Conservation (phyloP, 331 rosid genomes). For the Telfairia occidentalis region DNA sequence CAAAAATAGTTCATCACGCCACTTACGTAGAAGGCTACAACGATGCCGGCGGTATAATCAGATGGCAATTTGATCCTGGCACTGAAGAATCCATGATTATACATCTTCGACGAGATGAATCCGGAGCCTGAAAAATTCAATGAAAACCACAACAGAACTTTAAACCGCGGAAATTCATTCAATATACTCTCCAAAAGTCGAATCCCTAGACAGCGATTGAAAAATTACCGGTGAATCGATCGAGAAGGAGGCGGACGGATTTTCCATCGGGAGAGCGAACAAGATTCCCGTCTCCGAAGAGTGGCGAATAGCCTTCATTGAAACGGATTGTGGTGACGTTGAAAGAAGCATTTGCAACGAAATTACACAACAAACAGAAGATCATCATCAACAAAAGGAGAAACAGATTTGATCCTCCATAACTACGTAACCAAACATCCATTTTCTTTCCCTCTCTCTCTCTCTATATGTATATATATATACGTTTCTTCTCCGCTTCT, state of each 20-base stretch:
- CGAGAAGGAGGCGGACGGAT: constrained; percentile 76
- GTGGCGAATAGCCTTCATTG: constrained; percentile 44
- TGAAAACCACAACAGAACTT: neutral
- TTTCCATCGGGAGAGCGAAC: constrained; percentile 70
- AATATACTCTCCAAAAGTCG: neutral
- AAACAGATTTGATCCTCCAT: constrained; percentile 14
- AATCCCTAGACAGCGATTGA: too few relatives aligned
- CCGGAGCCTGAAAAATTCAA: constrained; percentile 53
- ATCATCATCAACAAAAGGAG: constrained; percentile 1
- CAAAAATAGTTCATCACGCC: neutral
- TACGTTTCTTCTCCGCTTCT: neutral
- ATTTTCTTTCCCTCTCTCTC: constrained; percentile 9
- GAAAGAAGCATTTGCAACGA: constrained; percentile 33
- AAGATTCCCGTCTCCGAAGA: constrained; percentile 69
- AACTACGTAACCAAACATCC: constrained; percentile 33
- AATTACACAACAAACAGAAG: constrained; percentile 5
- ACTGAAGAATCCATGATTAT: constrained; percentile 85
- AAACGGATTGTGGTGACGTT: constrained; percentile 55
- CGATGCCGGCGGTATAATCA: constrained; percentile 75
- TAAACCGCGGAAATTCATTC: neutral
- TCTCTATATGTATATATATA: neutral
- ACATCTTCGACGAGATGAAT: constrained; percentile 69
- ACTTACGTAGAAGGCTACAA: constrained; percentile 35
- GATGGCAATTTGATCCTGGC: constrained; percentile 85
- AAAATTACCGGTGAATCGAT: constrained; percentile 61